phyloP scores from a whole-genome alignment of 2,329 filamentous ascomycete species.

The Coniochaeta sp. region DNA sequence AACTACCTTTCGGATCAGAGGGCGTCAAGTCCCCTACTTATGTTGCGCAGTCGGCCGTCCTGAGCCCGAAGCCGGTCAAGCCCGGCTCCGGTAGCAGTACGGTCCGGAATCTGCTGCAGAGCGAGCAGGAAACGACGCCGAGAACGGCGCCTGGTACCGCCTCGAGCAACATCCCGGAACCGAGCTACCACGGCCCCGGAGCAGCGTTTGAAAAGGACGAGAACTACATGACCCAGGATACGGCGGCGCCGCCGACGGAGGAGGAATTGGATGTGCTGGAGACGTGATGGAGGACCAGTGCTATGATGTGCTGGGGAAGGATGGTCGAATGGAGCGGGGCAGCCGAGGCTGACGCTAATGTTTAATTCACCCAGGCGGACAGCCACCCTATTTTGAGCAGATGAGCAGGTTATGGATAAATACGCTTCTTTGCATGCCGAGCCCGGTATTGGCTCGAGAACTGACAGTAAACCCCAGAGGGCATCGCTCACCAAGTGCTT shows the following conservation, averaged over 20 bases:
- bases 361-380: not conserved
- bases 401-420: conserved; percentile 1
- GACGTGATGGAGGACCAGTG: too few species aligned
- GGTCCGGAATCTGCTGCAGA: conserved; percentile 17
- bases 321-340: not conserved
- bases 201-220: conserved; percentile 46
- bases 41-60: conserved; percentile 28
- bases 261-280: conserved; percentile 34
- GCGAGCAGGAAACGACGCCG: conserved; percentile 11
- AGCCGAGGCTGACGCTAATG: not conserved
- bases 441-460: too few species aligned
- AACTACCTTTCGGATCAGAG: conserved; percentile 48
- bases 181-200: conserved; percentile 44
- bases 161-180: conserved; percentile 26
- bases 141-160: conserved; percentile 2
- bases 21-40: conserved; percentile 36
- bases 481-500: too few species aligned
- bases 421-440: not conserved
- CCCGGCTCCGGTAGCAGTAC: conserved; percentile 17
- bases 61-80: conserved; percentile 29
- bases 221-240: conserved; percentile 26
- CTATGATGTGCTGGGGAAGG: too few species aligned
- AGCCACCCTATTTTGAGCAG: not conserved
- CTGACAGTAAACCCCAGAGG: too few species aligned
- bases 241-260: conserved; percentile 30